phyloP scores from a whole-genome alignment of 768 basidiomycete genomes.

The Pleurotus eryngii region DNA sequence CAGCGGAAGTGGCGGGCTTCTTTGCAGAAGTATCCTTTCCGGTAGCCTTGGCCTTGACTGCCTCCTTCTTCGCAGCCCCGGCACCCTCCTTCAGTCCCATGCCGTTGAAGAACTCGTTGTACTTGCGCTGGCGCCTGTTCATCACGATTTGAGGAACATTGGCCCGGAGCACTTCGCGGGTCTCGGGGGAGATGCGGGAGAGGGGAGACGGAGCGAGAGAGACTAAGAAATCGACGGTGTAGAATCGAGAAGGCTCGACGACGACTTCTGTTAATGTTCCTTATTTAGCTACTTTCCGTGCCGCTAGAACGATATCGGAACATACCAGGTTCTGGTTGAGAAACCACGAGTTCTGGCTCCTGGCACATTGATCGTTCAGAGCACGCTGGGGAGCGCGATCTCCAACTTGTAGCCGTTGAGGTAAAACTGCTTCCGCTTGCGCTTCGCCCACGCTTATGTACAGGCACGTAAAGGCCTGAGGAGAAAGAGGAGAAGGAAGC shows the following conservation, averaged over 20 bases:
- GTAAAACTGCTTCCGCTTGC: slow-evolving; percentile 10
- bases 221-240: slow-evolving; percentile 21
- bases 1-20: background rate
- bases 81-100: slow-evolving; percentile 9
- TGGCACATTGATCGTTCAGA: slow-evolving; percentile 9
- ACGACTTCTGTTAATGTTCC: background rate
- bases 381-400: slow-evolving; percentile 8
- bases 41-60: slow-evolving; percentile 5
- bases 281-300: background rate
- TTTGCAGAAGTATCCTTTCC: background rate
- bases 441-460: slow-evolving; percentile 32
- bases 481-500: slow-evolving; percentile 18
- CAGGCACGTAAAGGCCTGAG: slow-evolving; percentile 33
- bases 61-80: slow-evolving; percentile 3
- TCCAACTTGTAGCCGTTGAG: slow-evolving; percentile 17
- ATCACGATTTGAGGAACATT: slow-evolving; percentile 26
- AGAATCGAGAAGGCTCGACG: slow-evolving; percentile 17
- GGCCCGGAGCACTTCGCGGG: slow-evolving; percentile 21
- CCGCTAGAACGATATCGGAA: background rate
- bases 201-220: slow-evolving; percentile 25
- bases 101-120: slow-evolving; percentile 17
- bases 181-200: slow-evolving; percentile 19
- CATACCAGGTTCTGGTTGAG: slow-evolving; percentile 2
- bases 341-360: slow-evolving; percentile 7
- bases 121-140: slow-evolving; percentile 29